phyloP scores from a whole-genome alignment of 495 filamentous ascomycete species.

The Xylaria castorea region DNA sequence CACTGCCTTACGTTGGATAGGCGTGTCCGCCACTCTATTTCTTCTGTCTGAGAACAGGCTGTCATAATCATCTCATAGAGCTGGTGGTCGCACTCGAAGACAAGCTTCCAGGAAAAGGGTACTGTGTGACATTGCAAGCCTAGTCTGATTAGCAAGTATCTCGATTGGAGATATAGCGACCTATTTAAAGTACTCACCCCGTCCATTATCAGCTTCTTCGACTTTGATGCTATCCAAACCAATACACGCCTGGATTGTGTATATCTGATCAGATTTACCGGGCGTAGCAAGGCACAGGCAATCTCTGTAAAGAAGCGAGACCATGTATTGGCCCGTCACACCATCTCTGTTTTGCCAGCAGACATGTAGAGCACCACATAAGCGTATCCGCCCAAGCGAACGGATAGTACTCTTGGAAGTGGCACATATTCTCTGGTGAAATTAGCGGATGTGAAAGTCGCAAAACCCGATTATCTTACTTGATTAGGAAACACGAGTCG shows the following conservation, averaged over 20 bases:
- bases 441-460: slow-evolving; percentile 31
- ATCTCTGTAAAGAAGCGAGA: slow-evolving; percentile 82
- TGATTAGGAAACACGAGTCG: slow-evolving; percentile 74
- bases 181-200: slow-evolving; percentile 62
- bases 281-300: slow-evolving; percentile 80
- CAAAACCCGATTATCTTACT: slow-evolving; percentile 50
- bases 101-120: slow-evolving; percentile 90
- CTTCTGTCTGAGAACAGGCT: slow-evolving; percentile 83
- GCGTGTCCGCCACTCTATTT: slow-evolving; percentile 73
- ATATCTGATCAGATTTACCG: slow-evolving; percentile 63
- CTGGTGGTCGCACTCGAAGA: slow-evolving; percentile 78
- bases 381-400: slow-evolving; percentile 77
- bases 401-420: slow-evolving; percentile 65
- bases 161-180: neutral
- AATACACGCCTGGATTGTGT: slow-evolving; percentile 78
- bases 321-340: slow-evolving; percentile 80
- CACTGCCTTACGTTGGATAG: slow-evolving; percentile 52
- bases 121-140: slow-evolving; percentile 86
- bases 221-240: slow-evolving; percentile 72
- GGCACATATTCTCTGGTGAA: slow-evolving; percentile 48
- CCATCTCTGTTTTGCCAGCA: slow-evolving; percentile 75
- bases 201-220: slow-evolving; percentile 79
- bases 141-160: slow-evolving; percentile 43
- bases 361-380: slow-evolving; percentile 88
- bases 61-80: slow-evolving; percentile 87